phyloP scores from a whole-genome alignment of 805 yeast species.

The Candida peoriensis region DNA sequence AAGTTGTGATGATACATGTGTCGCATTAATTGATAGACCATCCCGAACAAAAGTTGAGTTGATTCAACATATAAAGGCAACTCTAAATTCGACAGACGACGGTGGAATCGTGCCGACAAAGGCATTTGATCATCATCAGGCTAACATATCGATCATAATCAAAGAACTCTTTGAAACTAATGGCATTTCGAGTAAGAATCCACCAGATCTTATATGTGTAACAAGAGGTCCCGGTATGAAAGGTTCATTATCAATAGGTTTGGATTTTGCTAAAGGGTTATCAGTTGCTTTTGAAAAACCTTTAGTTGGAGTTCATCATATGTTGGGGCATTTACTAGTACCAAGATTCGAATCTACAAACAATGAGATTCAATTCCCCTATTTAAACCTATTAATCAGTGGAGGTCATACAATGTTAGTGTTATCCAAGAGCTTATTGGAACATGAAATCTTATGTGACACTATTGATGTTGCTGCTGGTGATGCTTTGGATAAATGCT shows the following conservation, averaged over 20 bases:
- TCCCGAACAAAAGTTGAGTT: slow-evolving; percentile 27
- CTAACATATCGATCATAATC: slow-evolving; percentile 47
- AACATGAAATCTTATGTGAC: slow-evolving; percentile 70
- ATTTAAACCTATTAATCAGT: slow-evolving; percentile 71
- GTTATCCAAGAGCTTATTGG: slow-evolving; percentile 47
- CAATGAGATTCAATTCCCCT: slow-evolving; percentile 51
- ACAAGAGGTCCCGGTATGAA: slow-evolving; percentile 98
- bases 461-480: slow-evolving; percentile 90
- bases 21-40: slow-evolving; percentile 61
- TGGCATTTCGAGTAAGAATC: slow-evolving; percentile 10
- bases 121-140: slow-evolving; percentile 78
- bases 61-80: slow-evolving; percentile 54
- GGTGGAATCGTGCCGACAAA: slow-evolving; percentile 90
- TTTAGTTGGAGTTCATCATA: slow-evolving; percentile 87
- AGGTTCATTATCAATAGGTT: slow-evolving; percentile 79
- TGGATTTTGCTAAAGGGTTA: slow-evolving; percentile 82
- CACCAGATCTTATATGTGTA: slow-evolving; percentile 76
- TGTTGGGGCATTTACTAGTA: slow-evolving; percentile 85
- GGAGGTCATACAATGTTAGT: slow-evolving; percentile 97
- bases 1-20: slow-evolving; percentile 94
- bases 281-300: slow-evolving; percentile 75
- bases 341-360: slow-evolving; percentile 48
- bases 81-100: slow-evolving; percentile 55
- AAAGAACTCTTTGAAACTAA: slow-evolving; percentile 32
- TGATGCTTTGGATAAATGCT: slow-evolving; percentile 90